Evolutionary conservation across 139 green algal genomes (phyloP), one percentile per base, ranked within the genome.

Genomic region (Edaphochlamys debaryana): DNA sequence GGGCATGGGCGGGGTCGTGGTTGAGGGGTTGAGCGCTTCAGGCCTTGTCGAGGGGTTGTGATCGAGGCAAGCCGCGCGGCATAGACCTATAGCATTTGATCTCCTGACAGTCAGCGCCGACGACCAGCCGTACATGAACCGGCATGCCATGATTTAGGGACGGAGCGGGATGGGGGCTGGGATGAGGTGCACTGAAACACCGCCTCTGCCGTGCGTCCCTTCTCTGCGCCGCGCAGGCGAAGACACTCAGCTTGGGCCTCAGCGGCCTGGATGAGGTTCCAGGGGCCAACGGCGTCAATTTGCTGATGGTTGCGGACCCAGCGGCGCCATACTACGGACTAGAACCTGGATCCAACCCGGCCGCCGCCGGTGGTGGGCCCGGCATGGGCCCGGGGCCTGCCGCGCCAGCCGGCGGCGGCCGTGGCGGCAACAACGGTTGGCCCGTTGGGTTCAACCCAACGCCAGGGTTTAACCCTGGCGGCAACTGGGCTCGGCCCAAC

Each of bases 281-380:
- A 13, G 45, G 45, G n/a, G n/a, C n/a, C 45, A 9, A 54, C 11
- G 45, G 45, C 45, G 45, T 54, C 9, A 54, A 54, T 13, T 22
- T 81, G 17, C 56, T 81, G 6, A 72, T 72, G 60, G 75, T 81
- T n/a, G 75, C 75, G 40, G 75, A 81, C n/a, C 75, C 75, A 41
- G 75, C 75, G 2, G 75, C 60, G 60, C 75, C 75, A 41, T 81
- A 72, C 75, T 81, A 81, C 32, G 60, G 60, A 8, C 6, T 71
- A 4, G 75, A 81, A 30, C 56, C 58, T 19, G 74, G 58, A 6
- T 52, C 34, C 38, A 70, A 40, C 58, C 58, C 58, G 29, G 58
- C 45, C 56, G 74, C 40, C 75, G 75, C 75, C 15, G 60, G 54
- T 22, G 56, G n/a, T 54, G 58, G 32, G 4, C 42, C 36, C 13